Percentiles rank a stretch among this genome's conserved stretches.
Evolutionary conservation across 441 rosid genomes (phyloP).

Genomic region (Pelargonium citronellum): DNA sequence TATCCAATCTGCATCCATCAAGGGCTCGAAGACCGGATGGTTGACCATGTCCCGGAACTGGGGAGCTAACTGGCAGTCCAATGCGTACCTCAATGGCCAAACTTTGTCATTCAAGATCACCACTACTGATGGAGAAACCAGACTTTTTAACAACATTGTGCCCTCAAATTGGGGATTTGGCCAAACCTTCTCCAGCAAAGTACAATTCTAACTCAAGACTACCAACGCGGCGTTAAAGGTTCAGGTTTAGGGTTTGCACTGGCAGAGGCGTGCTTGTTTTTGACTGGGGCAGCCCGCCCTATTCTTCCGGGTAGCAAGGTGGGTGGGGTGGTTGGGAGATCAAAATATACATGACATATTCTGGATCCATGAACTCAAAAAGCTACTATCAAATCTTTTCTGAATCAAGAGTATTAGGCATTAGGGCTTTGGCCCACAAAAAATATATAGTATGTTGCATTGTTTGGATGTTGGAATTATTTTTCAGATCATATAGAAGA

Average conservation of each 20-base stretch:
- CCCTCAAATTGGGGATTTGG: slow-evolving; percentile 61
- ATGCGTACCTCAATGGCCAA: slow-evolving; percentile 44
- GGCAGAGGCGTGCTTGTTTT: slow-evolving; percentile 70
- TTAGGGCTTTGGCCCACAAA: too few relatives aligned
- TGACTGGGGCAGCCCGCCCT: slow-evolving; percentile 65
- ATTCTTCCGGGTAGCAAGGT: neutral
- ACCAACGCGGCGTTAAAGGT: slow-evolving; percentile 12
- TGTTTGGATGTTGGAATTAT: too few relatives aligned
- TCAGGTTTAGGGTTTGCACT: slow-evolving; percentile 13
- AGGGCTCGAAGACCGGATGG: slow-evolving; percentile 58
- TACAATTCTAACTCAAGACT: slow-evolving; percentile 59
- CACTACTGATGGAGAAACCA: slow-evolving; percentile 45
- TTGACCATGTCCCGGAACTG: slow-evolving; percentile 63
- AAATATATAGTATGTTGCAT: too few relatives aligned
- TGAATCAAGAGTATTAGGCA: too few relatives aligned
- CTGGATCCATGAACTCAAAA: too few relatives aligned
- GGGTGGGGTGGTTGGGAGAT: too few relatives aligned
- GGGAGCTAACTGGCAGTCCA: slow-evolving; percentile 80
- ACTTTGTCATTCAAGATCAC: slow-evolving; percentile 58
- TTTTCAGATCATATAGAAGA: too few relatives aligned
- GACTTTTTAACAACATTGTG: slow-evolving; percentile 35
- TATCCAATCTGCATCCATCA: slow-evolving; percentile 40
- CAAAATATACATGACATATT: too few relatives aligned
- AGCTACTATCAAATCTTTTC: too few relatives aligned
- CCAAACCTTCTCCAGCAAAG: slow-evolving; percentile 40